Base-by-base conservation (phyloP, 352 stramenopile genomes). In the Globisporangium yorkense region DNA sequence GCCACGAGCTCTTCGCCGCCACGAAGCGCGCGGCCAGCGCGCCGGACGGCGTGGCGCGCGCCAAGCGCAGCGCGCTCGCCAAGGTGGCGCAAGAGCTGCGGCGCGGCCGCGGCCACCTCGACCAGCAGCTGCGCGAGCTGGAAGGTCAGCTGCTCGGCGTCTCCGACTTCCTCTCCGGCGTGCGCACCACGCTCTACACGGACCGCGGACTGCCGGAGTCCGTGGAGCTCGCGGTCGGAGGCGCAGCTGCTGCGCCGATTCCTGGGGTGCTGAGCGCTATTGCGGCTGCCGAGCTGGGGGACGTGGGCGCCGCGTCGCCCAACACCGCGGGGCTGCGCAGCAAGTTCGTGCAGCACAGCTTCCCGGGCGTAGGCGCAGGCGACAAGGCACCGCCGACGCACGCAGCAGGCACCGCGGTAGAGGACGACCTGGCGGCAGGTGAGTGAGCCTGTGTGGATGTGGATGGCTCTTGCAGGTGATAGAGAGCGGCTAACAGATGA, bases 401-500 rank as follows among this genome's bases (percentile, higher is more conserved):
- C 15, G 59, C 72, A 10, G 54, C 65, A 3, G 59, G 60, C 21
- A 64, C 66, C 10, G 67, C 80, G 13, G 81, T 91, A 13, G 81
- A 91, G 66, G 78, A 91, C 29, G 81, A 91, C 50, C 58, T 89
- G 16, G 75, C 70, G 4, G 74, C 77, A 5, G 78, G 81, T 89
- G 33, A 1, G 68, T n/a, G 20, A 49, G 20, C 31, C 31, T 2
- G n/a, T 35, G 16, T 24, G 15, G 21, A 20, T 35, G 20, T 21
- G 21, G 37, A n/a, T 5, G 27, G 29, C 18, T 29, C 21, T 29
- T 27, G 33, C 6, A 40, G 16, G 16, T 3, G 31, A 21, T 10
- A 24, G n/a, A 29, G 31, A 20, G 16, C 49, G 12, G 10, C 12
- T 15, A 16, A 8, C 10, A 21, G 16, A 2, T 45, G 20, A 8